A percentile compares a stretch with the other conserved stretches of the same genome.
These are phyloP conservation scores for Fusarium guadeloupense DNA, from an alignment of 2,329 filamentous ascomycete genomes.

Conservation along the genomic window DNA sequence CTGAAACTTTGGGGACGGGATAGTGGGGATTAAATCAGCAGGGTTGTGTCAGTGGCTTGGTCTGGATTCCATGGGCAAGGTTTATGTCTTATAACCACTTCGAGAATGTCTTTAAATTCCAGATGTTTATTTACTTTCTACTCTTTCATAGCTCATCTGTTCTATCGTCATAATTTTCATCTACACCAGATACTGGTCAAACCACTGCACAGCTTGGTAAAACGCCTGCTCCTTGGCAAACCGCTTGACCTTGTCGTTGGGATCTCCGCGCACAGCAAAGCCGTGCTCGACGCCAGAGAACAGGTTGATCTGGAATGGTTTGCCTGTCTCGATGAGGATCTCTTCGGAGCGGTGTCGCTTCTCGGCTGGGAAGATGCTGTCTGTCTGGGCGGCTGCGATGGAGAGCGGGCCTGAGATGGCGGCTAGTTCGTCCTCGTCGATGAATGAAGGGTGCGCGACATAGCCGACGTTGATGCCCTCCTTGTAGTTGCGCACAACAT, in stretches of 20 bases:
- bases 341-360: conserved; percentile 67
- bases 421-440: conserved; percentile 66
- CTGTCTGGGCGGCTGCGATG: conserved; percentile 71
- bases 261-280: conserved; percentile 75
- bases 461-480: conserved; percentile 66
- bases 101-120: background rate
- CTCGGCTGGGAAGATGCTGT: conserved; percentile 65
- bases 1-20: conserved; percentile 28
- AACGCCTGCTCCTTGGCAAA: conserved; percentile 85
- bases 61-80: conserved; percentile 12
- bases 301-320: conserved; percentile 74
- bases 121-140: background rate
- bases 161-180: background rate
- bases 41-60: conserved; percentile 32
- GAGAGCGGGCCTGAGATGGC: conserved; percentile 65
- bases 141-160: background rate
- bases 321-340: conserved; percentile 61
- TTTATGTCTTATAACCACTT: no score
- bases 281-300: conserved; percentile 77
- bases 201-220: conserved; percentile 78
- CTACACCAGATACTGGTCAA: conserved; percentile 60
- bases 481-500: conserved; percentile 73
- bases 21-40: conserved; percentile 8
- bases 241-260: conserved; percentile 59
- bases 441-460: conserved; percentile 71